phyloP scores from a whole-genome alignment of 2,329 filamentous ascomycete genomes.

The Didymella exigua region DNA sequence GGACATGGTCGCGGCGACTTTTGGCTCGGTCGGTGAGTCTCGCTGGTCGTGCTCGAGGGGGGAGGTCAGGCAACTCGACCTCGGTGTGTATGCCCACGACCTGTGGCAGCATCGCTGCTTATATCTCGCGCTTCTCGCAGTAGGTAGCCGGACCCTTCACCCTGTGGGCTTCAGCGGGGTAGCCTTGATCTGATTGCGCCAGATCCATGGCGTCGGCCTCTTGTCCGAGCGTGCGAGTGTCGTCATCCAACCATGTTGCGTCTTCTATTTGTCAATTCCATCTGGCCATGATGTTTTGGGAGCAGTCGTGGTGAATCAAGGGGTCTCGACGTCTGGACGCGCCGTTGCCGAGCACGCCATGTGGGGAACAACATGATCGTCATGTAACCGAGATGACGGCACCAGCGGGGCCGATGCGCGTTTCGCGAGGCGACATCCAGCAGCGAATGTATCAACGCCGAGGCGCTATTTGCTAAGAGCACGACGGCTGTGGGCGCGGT shows the following conservation, averaged over 20 bases:
- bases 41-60: too few relatives aligned
- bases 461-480: too few relatives aligned
- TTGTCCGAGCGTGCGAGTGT: background rate
- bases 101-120: background rate
- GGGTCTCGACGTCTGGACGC: background rate
- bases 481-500: conserved; percentile 21
- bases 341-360: background rate
- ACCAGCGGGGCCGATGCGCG: background rate
- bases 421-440: background rate
- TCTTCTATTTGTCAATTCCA: background rate
- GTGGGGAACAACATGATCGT: conserved; percentile 1
- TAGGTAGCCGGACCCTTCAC: background rate
- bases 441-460: too few relatives aligned
- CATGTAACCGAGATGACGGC: conserved; percentile 2
- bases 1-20: background rate
- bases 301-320: background rate
- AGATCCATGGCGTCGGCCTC: background rate
- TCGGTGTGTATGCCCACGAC: background rate
- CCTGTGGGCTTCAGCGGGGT: background rate
- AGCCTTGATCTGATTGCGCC: background rate
- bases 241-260: background rate
- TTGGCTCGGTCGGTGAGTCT: background rate
- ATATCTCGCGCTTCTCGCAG: background rate
- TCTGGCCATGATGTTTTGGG: background rate
- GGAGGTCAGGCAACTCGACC: too few relatives aligned